Evolutionary conservation across 257 asterid species (phyloP).

Genomic region (Primulina eburnea): DNA sequence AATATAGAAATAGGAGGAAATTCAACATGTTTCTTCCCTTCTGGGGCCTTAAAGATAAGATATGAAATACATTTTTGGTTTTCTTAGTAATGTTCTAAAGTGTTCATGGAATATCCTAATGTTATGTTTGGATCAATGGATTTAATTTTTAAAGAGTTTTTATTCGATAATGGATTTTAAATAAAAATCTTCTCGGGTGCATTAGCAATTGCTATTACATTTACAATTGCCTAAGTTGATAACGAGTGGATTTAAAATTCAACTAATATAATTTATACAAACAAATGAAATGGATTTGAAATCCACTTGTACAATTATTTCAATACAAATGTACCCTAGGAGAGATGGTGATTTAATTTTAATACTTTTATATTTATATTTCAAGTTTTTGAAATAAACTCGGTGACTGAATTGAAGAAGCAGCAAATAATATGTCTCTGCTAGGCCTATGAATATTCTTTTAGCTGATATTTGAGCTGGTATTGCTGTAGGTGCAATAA

Average conservation of each 20-base stretch:
- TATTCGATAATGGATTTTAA: not conserved
- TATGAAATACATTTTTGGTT: not conserved
- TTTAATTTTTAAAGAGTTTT: not conserved
- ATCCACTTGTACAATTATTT: not conserved
- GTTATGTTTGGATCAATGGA: no score
- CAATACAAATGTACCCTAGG: no score
- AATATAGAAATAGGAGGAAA: no score
- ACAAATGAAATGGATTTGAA: not conserved
- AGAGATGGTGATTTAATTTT: not conserved
- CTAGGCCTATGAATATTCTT: constrained; percentile 11
- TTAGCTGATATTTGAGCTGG: constrained; percentile 18
- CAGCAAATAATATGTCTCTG: not conserved
- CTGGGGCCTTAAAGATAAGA: no score
- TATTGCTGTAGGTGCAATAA: constrained; percentile 63
- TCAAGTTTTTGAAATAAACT: not conserved
- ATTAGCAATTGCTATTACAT: no score
- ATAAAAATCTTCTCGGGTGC: no score
- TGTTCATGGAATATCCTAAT: not conserved
- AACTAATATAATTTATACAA: not conserved
- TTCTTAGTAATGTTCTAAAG: not conserved
- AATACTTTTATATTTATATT: no score
- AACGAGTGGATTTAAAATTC: no score
- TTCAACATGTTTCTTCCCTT: no score
- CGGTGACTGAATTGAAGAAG: not conserved
- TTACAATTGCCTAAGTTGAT: no score